phyloP scores from a whole-genome alignment of 2,329 filamentous ascomycete genomes.

The Venturia carpophila region DNA sequence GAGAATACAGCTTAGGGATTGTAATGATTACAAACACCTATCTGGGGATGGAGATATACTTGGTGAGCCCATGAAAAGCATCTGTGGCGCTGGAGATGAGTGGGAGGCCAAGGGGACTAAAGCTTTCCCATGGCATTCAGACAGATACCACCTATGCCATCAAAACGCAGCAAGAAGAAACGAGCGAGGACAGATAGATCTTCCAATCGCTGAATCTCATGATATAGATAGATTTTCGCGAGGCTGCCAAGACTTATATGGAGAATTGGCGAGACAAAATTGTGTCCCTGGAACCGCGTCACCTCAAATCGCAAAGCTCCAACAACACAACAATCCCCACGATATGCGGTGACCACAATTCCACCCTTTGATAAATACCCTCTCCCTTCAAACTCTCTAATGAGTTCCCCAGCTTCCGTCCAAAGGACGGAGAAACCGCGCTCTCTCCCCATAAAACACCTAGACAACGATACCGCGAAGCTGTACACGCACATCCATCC shows the following conservation, averaged over 20 bases:
- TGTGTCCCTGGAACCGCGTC: background rate
- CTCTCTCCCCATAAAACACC: conserved; percentile 37
- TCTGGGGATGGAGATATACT: background rate
- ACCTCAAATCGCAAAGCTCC: background rate
- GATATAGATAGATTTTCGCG: background rate
- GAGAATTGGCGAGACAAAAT: background rate
- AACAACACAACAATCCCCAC: conserved; percentile 6
- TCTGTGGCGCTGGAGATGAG: background rate
- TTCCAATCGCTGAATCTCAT: background rate
- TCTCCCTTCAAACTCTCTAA: background rate
- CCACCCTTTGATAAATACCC: background rate
- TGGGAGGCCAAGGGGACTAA: background rate
- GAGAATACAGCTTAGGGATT: background rate
- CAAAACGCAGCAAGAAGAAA: background rate
- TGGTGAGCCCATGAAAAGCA: background rate
- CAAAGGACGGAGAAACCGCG: conserved; percentile 5
- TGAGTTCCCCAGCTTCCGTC: conserved; percentile 8
- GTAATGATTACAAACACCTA: background rate
- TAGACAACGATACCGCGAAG: conserved; percentile 41
- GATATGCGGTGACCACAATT: conserved; percentile 3
- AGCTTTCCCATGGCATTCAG: background rate
- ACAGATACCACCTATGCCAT: background rate
- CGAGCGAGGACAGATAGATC: background rate
- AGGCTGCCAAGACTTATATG: conserved; percentile 11
- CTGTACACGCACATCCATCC: conserved; percentile 61